Conservation (phyloP, 2,329 filamentous ascomycete genomes). For the Pezicula carpinea region DNA sequence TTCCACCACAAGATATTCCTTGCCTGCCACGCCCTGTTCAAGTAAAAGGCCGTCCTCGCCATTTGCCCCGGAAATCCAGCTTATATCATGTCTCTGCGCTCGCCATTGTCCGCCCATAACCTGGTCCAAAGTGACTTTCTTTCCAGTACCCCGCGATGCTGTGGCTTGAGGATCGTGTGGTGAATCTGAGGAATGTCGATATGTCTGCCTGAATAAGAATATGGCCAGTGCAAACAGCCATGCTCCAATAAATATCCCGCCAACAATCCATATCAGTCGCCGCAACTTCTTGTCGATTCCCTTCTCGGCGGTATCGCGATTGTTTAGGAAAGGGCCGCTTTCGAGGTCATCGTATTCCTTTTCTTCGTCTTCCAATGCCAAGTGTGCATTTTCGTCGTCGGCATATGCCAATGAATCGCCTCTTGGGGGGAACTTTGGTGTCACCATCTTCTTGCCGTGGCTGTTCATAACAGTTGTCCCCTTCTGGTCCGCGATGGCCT, state of each 20-base stretch:
- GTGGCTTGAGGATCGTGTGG: conserved; percentile 67
- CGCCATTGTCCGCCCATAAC: conserved; percentile 63
- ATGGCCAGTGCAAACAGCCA: conserved; percentile 66
- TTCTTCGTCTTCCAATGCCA: conserved; percentile 21
- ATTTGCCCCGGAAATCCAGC: conserved; percentile 70
- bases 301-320: conserved; percentile 31
- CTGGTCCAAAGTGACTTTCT: conserved; percentile 69
- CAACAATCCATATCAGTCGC: conserved; percentile 50
- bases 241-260: conserved; percentile 54
- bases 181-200: conserved; percentile 59
- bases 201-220: conserved; percentile 61
- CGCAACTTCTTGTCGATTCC: conserved; percentile 63
- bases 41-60: conserved; percentile 83
- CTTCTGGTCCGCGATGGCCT: conserved; percentile 15
- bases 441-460: conserved; percentile 18
- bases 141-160: conserved; percentile 57
- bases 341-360: conserved; percentile 41
- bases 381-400: conserved; percentile 20
- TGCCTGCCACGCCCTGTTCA: conserved; percentile 58
- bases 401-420: conserved; percentile 21
- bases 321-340: conserved; percentile 34
- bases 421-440: conserved; percentile 22
- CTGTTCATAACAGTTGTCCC: conserved; percentile 11
- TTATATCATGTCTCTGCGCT: conserved; percentile 59
- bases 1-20: conserved; percentile 79